Conservation (phyloP, 2,329 filamentous ascomycete species). For the Hymenoscyphus albidus region DNA sequence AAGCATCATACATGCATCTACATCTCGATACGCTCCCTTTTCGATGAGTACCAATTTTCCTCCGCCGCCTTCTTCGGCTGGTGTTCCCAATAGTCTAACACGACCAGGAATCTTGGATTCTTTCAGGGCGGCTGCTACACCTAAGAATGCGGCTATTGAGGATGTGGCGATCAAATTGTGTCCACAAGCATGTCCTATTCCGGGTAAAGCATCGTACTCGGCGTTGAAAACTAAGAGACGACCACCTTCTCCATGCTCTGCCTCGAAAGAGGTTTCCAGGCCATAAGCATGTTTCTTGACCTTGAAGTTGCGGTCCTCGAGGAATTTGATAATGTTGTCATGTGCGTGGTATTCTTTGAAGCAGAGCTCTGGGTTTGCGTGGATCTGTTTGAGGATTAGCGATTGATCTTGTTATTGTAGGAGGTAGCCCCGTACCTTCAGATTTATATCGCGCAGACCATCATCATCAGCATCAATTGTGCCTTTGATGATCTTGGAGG, state of each 20-base stretch:
- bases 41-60: conserved; percentile 43
- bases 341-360: conserved; percentile 51
- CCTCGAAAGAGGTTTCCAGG: conserved; percentile 49
- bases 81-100: conserved; percentile 33
- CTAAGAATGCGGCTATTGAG: conserved; percentile 39
- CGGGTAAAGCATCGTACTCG: conserved; percentile 46
- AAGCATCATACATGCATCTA: conserved; percentile 40
- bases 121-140: conserved; percentile 27
- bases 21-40: conserved; percentile 41
- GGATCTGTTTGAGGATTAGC: conserved; percentile 34
- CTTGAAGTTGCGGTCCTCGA: conserved; percentile 43
- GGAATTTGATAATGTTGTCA: conserved; percentile 43
- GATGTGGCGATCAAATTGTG: conserved; percentile 43
- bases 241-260: conserved; percentile 41
- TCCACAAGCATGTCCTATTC: conserved; percentile 42
- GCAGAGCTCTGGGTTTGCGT: conserved; percentile 47
- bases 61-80: conserved; percentile 31
- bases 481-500: background rate
- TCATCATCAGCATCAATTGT: background rate
- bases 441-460: background rate
- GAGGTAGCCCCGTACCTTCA: background rate
- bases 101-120: conserved; percentile 25
- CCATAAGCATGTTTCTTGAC: conserved; percentile 49
- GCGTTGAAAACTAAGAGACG: conserved; percentile 42
- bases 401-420: background rate